Evolutionary conservation across 345 rosid species (phyloP).

Genomic region (Alliaria petiolata): DNA sequence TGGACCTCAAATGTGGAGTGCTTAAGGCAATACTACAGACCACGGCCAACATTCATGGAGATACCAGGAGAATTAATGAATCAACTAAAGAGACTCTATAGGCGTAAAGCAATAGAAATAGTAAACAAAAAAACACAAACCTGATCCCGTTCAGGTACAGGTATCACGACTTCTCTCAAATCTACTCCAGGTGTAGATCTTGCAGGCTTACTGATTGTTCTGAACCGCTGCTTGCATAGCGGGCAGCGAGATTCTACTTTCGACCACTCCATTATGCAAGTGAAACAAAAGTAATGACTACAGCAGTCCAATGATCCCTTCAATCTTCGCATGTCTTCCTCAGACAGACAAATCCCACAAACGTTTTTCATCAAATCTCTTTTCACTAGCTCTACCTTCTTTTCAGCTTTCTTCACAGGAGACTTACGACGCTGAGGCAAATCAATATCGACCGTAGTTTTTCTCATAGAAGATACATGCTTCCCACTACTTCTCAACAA

Average conservation of each 20-base stretch:
- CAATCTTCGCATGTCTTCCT: conserved; percentile 80
- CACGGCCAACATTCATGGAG: neutral
- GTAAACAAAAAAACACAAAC: conserved; percentile 34
- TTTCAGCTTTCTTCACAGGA: conserved; percentile 57
- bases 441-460: conserved; percentile 41
- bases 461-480: conserved; percentile 46
- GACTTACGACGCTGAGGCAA: conserved; percentile 40
- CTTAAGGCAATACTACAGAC: neutral
- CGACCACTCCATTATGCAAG: conserved; percentile 98
- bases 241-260: conserved; percentile 99
- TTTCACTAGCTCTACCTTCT: conserved; percentile 63
- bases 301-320: conserved; percentile 86
- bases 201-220: conserved; percentile 74
- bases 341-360: conserved; percentile 94
- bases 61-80: neutral
- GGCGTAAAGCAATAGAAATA: neutral
- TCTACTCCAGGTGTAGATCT: conserved; percentile 76
- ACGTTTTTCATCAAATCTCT: conserved; percentile 54
- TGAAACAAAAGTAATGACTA: conserved; percentile 91
- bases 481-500: conserved; percentile 50
- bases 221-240: conserved; percentile 88
- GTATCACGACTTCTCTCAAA: conserved; percentile 62
- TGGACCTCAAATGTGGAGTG: neutral
- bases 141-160: conserved; percentile 92
- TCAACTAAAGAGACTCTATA: neutral